Conservation (phyloP, 345 rosid genomes). For the Syzygium jambos region DNA sequence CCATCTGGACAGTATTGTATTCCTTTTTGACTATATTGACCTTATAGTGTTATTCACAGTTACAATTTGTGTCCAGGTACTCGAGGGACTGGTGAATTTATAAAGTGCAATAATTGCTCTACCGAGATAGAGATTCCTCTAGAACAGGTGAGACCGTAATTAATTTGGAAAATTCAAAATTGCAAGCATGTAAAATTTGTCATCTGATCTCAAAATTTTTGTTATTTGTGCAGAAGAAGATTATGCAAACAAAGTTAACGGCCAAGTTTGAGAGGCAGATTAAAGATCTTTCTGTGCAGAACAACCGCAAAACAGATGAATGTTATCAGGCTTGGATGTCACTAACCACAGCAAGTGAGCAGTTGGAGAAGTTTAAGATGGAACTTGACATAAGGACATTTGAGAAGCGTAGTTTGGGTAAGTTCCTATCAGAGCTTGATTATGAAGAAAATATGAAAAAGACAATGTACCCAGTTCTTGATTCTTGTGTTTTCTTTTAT, state of each 20-base stretch:
- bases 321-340: conserved; percentile 99
- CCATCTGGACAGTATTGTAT: not conserved
- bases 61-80: conserved; percentile 25
- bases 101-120: conserved; percentile 67
- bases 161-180: not conserved
- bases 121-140: conserved; percentile 68
- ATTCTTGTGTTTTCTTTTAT: not conserved
- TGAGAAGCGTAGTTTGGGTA: conserved; percentile 70
- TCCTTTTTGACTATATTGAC: not conserved
- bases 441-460: not conserved
- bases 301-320: conserved; percentile 74
- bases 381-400: conserved; percentile 79
- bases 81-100: conserved; percentile 35
- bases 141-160: conserved; percentile 39
- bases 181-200: not conserved
- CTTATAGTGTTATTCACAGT: not conserved
- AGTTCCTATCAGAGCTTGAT: not conserved
- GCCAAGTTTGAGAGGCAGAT: conserved; percentile 82
- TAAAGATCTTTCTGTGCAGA: conserved; percentile 55
- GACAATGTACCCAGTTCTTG: not conserved
- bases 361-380: conserved; percentile 79
- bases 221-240: conserved; percentile 52
- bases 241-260: conserved; percentile 61
- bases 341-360: conserved; percentile 64
- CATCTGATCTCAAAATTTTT: not conserved